These are phyloP conservation scores for Cylindrotheca closterium DNA, from an alignment of 108 stramenopile genomes.

Conservation along the genomic window DNA sequence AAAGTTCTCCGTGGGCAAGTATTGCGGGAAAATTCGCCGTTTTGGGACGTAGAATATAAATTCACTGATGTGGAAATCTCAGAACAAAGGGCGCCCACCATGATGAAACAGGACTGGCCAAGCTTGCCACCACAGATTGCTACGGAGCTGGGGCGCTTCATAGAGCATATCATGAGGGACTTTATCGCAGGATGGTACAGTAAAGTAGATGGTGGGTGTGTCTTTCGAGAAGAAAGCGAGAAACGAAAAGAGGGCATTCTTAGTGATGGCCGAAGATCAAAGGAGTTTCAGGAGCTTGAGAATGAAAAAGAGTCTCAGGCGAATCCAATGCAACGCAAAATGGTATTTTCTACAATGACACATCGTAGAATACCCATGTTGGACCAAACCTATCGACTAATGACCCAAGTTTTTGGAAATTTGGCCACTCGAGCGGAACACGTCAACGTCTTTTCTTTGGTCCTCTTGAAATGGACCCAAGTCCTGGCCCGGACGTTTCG, in stretches of 20 bases:
- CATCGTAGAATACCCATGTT: constrained; percentile 54
- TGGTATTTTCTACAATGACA: constrained; percentile 34
- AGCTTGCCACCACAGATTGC: constrained; percentile 50
- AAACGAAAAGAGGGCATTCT: constrained; percentile 30
- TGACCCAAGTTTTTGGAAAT: constrained; percentile 71
- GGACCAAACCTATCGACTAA: constrained; percentile 57
- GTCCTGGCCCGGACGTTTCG: constrained; percentile 69
- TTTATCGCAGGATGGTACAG: constrained; percentile 53
- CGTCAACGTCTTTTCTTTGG: constrained; percentile 68
- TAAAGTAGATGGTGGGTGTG: constrained; percentile 22
- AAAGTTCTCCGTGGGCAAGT: constrained; percentile 35
- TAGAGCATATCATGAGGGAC: constrained; percentile 78
- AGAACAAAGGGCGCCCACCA: constrained; percentile 11
- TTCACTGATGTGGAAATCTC: constrained; percentile 30
- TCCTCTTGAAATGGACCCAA: constrained; percentile 68
- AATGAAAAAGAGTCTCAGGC: background rate
- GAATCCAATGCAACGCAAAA: constrained; percentile 6
- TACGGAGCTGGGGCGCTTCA: constrained; percentile 60
- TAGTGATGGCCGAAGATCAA: constrained; percentile 11
- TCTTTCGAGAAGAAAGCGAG: constrained; percentile 25
- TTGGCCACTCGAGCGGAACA: constrained; percentile 74
- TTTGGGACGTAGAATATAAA: constrained; percentile 20
- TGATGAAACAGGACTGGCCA: constrained; percentile 70
- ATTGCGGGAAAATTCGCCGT: constrained; percentile 13
- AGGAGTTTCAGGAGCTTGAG: background rate